Evolutionary conservation across 441 rosid genomes (phyloP).

Genomic region (Lepidium campestre): DNA sequence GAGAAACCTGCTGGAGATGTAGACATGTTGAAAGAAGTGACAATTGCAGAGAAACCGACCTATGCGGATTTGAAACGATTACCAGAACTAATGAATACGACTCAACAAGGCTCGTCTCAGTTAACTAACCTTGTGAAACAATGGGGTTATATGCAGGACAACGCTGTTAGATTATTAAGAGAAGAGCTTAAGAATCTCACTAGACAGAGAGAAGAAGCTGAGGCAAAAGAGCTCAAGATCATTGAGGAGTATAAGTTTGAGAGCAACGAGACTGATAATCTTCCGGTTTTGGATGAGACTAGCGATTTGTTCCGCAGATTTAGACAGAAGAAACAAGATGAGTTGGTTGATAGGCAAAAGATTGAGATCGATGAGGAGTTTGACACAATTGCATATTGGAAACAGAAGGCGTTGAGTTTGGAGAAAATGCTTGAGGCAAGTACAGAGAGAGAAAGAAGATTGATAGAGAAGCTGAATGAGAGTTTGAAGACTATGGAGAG

Average conservation of each 20-base stretch:
- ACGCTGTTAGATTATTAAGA: slow-evolving; percentile 62
- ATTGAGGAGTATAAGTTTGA: slow-evolving; percentile 82
- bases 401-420: slow-evolving; percentile 51
- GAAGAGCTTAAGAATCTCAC: slow-evolving; percentile 81
- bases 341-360: slow-evolving; percentile 41
- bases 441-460: slow-evolving; percentile 60
- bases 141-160: slow-evolving; percentile 83
- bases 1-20: slow-evolving; percentile 75
- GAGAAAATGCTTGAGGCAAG: slow-evolving; percentile 77
- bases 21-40: slow-evolving; percentile 88
- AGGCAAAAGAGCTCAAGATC: slow-evolving; percentile 76
- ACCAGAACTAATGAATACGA: slow-evolving; percentile 47
- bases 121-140: slow-evolving; percentile 74
- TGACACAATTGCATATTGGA: slow-evolving; percentile 74
- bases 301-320: slow-evolving; percentile 37
- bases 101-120: slow-evolving; percentile 78
- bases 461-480: slow-evolving; percentile 69
- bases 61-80: slow-evolving; percentile 63
- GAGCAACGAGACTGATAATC: slow-evolving; percentile 46
- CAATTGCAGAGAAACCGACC: slow-evolving; percentile 37
- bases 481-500: slow-evolving; percentile 65
- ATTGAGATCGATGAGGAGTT: slow-evolving; percentile 69
- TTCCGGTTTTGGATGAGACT: slow-evolving; percentile 56
- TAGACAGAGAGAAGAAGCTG: slow-evolving; percentile 77
- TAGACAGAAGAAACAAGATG: slow-evolving; percentile 43